Evolutionary conservation across 176 grass and related monocot genomes (phyloP), one percentile per base, ranked within the genome.

Genomic region (Alloteropsis semialata): DNA sequence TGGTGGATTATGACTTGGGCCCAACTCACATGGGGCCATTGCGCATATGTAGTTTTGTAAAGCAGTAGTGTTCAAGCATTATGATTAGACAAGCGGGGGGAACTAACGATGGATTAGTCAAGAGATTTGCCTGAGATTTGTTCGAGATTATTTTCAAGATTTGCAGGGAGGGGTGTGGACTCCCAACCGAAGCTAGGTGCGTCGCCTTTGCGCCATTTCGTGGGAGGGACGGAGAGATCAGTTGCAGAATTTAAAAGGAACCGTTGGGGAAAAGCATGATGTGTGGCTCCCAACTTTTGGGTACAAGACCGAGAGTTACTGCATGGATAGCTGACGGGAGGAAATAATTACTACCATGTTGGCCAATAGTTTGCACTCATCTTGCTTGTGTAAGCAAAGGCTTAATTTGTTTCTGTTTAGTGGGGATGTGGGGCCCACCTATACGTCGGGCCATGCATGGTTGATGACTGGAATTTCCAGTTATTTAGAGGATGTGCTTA

Each of bases 1-100:
- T 28, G 74, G 64, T 89, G 78, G 72, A 85, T 82, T 82, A 72
- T 89, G 82, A 70, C 55, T 39, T 72, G 72, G 88, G 45, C 78
- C 72, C 88, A 73, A 82, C 78, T 72, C 78, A 82, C 83, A 90
- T 82, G 88, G 78, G 83, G 30, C 83, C 28, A 76, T 12, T 51
- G 56, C n/a, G n/a, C n/a, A n/a, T n/a, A n/a, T n/a, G n/a, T n/a
- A n/a, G 59, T 13, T 27, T 77, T 82, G 50, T 61, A 53, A 65
- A 81, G 17, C 57, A 65, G 3, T 41, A 81, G 51, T 16, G 53
- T 29, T 38, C 30, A 54, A 37, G 33, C 78, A 81, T 53, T 71
- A 45, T 86, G n/a, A 33, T 46, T 34, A 45, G 34, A 14, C 71
- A 82, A 50, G 72, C n/a, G 64, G 72, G 79, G 59, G 39, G n/a